phyloP scores from a whole-genome alignment of 2,329 filamentous ascomycete genomes.

The Zymoseptoria brevis region DNA sequence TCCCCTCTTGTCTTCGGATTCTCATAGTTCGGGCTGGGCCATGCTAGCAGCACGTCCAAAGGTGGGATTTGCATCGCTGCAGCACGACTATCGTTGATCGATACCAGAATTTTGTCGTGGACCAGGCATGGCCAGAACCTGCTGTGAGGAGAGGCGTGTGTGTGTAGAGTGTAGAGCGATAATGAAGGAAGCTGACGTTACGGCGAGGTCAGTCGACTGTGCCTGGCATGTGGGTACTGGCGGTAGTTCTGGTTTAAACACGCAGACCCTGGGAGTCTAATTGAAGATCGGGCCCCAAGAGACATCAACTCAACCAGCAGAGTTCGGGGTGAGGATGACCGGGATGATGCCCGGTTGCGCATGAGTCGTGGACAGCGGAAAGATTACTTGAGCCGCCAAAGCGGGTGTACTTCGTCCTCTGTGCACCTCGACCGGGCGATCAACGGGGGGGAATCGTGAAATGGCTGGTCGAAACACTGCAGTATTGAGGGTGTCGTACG shows the following conservation, averaged over 20 bases:
- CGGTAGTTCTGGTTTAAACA: neutral
- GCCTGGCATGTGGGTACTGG: neutral
- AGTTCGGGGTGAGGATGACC: neutral
- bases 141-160: neutral
- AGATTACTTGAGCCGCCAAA: neutral
- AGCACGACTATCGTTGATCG: neutral
- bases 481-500: neutral
- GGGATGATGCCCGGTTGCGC: neutral
- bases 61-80: slow-evolving; percentile 21
- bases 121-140: neutral
- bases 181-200: neutral
- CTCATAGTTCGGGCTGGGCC: slow-evolving; percentile 36
- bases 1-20: slow-evolving; percentile 35
- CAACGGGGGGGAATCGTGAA: neutral
- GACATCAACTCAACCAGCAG: neutral
- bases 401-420: neutral
- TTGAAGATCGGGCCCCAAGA: neutral
- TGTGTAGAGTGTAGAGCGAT: neutral
- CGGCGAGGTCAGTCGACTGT: neutral
- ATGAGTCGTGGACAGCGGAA: neutral
- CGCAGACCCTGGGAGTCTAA: neutral
- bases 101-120: neutral
- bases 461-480: neutral
- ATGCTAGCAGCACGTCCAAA: slow-evolving; percentile 29
- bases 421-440: neutral